Percentiles rank a stretch among this genome's conserved stretches.
Conservation (phyloP, 2,329 filamentous ascomycete species). For the Pseudogymnoascus sp. region DNA sequence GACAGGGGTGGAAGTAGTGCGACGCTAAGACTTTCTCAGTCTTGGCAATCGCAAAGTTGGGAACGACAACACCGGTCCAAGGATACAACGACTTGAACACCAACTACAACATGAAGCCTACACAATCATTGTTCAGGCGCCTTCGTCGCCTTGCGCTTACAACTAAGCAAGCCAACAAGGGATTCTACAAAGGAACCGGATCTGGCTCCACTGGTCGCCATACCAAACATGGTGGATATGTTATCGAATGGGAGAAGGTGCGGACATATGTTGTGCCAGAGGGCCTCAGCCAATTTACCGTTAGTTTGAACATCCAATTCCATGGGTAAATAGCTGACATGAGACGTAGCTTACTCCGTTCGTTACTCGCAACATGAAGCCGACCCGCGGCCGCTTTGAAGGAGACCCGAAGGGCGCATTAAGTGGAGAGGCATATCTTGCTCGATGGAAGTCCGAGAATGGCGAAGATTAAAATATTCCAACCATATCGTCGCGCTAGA, state of each 20-base stretch:
- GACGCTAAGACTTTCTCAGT: slow-evolving; percentile 4
- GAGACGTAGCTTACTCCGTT: slow-evolving; percentile 66
- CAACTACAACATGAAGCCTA: slow-evolving; percentile 53
- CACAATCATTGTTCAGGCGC: slow-evolving; percentile 56
- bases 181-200: slow-evolving; percentile 95
- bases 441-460: slow-evolving; percentile 62
- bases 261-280: slow-evolving; percentile 81
- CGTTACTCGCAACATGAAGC: slow-evolving; percentile 54
- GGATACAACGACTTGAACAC: slow-evolving; percentile 6
- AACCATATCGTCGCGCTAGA: neutral
- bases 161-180: slow-evolving; percentile 86
- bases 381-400: slow-evolving; percentile 44
- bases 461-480: slow-evolving; percentile 35
- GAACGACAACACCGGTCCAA: slow-evolving; percentile 1
- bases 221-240: slow-evolving; percentile 75
- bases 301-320: slow-evolving; percentile 33
- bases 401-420: slow-evolving; percentile 48
- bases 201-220: slow-evolving; percentile 81
- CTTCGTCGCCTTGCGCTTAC: slow-evolving; percentile 74
- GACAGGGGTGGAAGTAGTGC: slow-evolving; percentile 10
- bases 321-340: slow-evolving; percentile 2
- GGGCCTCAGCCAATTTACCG: slow-evolving; percentile 62
- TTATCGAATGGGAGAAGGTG: slow-evolving; percentile 79
- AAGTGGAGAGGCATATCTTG: slow-evolving; percentile 54
- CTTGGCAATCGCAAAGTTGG: slow-evolving; percentile 8